A percentile compares a stretch with the other conserved stretches of the same genome.
These are phyloP conservation scores for Picea abies DNA, from an alignment of 83 land plant genomes.

Conservation along the genomic window DNA sequence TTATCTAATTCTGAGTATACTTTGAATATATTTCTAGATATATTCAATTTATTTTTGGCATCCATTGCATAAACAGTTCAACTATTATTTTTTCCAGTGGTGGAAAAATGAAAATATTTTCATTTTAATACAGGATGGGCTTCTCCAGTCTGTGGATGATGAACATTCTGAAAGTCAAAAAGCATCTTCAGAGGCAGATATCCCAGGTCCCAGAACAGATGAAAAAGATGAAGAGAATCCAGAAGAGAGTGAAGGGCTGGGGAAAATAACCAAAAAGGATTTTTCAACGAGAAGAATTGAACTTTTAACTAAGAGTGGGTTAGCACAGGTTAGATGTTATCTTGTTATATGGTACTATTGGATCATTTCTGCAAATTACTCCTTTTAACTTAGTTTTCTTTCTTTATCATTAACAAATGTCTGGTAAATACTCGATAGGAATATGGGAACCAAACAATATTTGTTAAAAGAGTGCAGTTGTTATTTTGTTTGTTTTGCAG, in stretches of 20 bases:
- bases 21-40: constrained; percentile 5
- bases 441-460: not conserved
- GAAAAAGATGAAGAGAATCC: constrained; percentile 24
- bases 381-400: not conserved
- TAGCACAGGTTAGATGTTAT: constrained; percentile 27
- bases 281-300: no score
- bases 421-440: not conserved
- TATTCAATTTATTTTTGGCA: not conserved
- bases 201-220: not conserved
- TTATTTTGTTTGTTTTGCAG: constrained; percentile 35
- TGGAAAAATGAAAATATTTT: not conserved
- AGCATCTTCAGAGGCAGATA: constrained; percentile 4
- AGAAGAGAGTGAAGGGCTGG: constrained; percentile 21
- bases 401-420: not conserved
- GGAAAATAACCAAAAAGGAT: constrained; percentile 3
- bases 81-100: not conserved
- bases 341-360: not conserved
- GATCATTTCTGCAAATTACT: not conserved
- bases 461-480: not conserved
- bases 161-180: constrained; percentile 3
- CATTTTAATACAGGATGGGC: not conserved
- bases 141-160: not conserved
- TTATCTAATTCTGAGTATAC: constrained; percentile 7
- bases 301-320: no score
- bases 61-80: not conserved